A percentile compares a stretch with the other conserved stretches of the same genome.
These are phyloP conservation scores for Fragilaria crotonensis DNA, from an alignment of 108 stramenopile species.

Conservation along the genomic window DNA sequence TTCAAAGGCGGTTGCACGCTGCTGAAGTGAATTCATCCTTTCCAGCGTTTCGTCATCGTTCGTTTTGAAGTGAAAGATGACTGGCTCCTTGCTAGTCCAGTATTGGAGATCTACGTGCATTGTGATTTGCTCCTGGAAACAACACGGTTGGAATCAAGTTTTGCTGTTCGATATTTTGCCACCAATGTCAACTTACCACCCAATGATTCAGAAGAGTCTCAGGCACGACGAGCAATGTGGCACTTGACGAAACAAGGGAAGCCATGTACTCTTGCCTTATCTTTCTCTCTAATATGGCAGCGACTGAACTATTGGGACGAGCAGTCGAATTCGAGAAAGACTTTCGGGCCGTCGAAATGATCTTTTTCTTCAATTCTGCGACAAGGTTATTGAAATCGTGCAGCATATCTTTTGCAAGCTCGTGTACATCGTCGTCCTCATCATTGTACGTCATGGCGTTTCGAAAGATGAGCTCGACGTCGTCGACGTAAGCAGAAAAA, in stretches of 20 bases:
- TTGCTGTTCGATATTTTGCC: neutral
- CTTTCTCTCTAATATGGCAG: slow-evolving; percentile 37
- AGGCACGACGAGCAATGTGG: slow-evolving; percentile 74
- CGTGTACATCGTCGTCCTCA: slow-evolving; percentile 43
- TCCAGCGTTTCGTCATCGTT: slow-evolving; percentile 7
- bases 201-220: slow-evolving; percentile 65
- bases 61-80: slow-evolving; percentile 29
- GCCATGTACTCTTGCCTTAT: slow-evolving; percentile 26
- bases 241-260: slow-evolving; percentile 34
- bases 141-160: neutral
- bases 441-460: slow-evolving; percentile 89
- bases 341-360: slow-evolving; percentile 34
- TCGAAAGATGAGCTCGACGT: slow-evolving; percentile 27
- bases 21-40: too few relatives aligned
- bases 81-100: slow-evolving; percentile 21
- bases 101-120: slow-evolving; percentile 49
- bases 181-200: slow-evolving; percentile 33
- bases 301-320: slow-evolving; percentile 42
- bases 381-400: slow-evolving; percentile 29
- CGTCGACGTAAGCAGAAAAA: slow-evolving; percentile 26
- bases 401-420: slow-evolving; percentile 20
- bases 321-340: slow-evolving; percentile 31
- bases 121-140: slow-evolving; percentile 53
- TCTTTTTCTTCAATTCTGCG: slow-evolving; percentile 40
- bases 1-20: too few relatives aligned